These are phyloP conservation scores for Monosporozyma servazzii DNA, from an alignment of 805 yeast species.

Conservation along the genomic window DNA sequence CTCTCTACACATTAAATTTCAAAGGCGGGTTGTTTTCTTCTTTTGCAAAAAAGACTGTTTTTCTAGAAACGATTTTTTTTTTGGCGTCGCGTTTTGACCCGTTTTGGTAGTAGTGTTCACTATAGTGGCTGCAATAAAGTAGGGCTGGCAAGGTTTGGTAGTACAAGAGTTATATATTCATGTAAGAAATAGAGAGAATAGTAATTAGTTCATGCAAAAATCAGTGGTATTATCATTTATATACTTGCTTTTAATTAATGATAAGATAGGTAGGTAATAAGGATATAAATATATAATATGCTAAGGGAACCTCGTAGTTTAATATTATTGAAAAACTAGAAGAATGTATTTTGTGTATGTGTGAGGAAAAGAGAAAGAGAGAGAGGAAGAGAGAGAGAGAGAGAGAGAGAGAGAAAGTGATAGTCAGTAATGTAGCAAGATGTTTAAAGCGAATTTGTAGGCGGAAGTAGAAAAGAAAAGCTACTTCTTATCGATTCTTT, in stretches of 20 bases:
- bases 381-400: not conserved
- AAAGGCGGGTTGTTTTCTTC: not conserved
- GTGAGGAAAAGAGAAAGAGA: not conserved
- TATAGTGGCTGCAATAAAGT: not conserved
- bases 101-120: not conserved
- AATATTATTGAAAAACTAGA: not conserved
- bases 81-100: not conserved
- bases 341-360: not conserved
- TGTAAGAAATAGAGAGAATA: not conserved
- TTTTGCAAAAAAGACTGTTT: too few relatives aligned
- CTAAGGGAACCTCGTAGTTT: not conserved
- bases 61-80: not conserved
- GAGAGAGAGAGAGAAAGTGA: not conserved
- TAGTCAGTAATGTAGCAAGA: not conserved
- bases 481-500: slow-evolving; percentile 18
- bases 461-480: not conserved
- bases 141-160: not conserved
- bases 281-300: not conserved
- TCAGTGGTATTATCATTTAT: not conserved
- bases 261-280: not conserved
- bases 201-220: not conserved
- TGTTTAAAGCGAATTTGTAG: too few relatives aligned
- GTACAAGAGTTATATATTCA: not conserved
- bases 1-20: not conserved
- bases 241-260: not conserved